Evolutionary conservation across 352 stramenopile genomes (phyloP), one percentile per base, ranked within the genome.

Genomic region (Pilasporangium apinafurcum): DNA sequence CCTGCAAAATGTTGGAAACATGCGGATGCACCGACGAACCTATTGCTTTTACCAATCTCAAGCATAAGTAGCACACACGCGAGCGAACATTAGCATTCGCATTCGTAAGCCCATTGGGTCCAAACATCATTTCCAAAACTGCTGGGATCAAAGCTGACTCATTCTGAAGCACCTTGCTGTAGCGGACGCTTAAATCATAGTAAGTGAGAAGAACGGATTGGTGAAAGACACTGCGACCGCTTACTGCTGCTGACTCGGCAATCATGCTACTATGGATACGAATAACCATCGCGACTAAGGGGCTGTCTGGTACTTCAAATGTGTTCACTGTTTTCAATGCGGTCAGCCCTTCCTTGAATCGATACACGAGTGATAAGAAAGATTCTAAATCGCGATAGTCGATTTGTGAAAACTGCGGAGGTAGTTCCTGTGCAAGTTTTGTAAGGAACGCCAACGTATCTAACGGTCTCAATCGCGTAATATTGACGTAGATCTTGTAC

Each of bases 401-500:
- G 6, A 85, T 68, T 31, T 80, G 54, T 3, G 44, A 46, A 17
- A 91, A 69, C 45, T 86, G 72, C 18, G 45, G 32, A 2, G 74
- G 59, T 31, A 86, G 44, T 32, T 75, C 65, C 26, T 85, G 63
- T 5, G 74, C 64, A 29, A 90, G 37, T 17, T 75, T 87, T 9
- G 60, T 65, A 12, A 91, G 56, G 61, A 85, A 91, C 16, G 46
- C 48, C 38, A 92, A 59, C 20, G 79, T 84, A 25, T 87, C 68
- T 28, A 85, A 55, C 22, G 83, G 70, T 26, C 79, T 65, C 38
- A 86, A 59, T 1, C 81, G 81, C 29, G 80, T 80, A 39, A 91
- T 82, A 51, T 95, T 92, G 35, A 95, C 73, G 49, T 87, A 95
- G 46, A 95, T 90, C 37, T 86, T 89, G 60, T 85, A 89, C 17